These are phyloP conservation scores for Phytophthora crassamura DNA, from an alignment of 352 stramenopile species.

Conservation along the genomic window DNA sequence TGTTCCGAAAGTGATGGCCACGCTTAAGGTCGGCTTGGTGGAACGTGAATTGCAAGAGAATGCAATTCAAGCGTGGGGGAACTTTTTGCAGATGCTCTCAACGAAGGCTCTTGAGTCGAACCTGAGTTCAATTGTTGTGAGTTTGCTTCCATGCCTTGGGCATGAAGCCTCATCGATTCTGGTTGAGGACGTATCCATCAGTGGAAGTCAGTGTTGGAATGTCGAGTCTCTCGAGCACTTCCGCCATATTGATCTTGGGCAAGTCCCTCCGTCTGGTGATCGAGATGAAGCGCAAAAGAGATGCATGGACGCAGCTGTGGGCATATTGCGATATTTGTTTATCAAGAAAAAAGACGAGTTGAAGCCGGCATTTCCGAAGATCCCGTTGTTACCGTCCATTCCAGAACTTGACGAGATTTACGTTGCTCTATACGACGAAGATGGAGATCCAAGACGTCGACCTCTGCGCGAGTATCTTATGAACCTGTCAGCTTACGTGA, in stretches of 20 bases:
- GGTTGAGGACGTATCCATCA: conserved; percentile 31
- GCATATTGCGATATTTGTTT: conserved; percentile 75
- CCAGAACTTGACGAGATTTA: conserved; percentile 76
- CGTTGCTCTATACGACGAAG: conserved; percentile 55
- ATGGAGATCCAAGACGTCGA: conserved; percentile 60
- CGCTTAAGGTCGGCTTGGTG: conserved; percentile 77
- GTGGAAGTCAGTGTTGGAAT: conserved; percentile 47
- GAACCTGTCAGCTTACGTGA: conserved; percentile 67
- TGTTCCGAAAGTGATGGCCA: conserved; percentile 91
- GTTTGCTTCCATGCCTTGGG: conserved; percentile 76
- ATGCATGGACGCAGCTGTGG: conserved; percentile 40
- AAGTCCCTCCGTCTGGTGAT: conserved; percentile 16
- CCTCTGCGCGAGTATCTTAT: conserved; percentile 60
- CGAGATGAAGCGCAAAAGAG: conserved; percentile 20
- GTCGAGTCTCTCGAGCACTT: conserved; percentile 46
- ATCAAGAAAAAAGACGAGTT: conserved; percentile 70
- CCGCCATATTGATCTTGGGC: conserved; percentile 11
- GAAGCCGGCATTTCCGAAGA: conserved; percentile 66
- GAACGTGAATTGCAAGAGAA: conserved; percentile 64
- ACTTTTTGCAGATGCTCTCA: conserved; percentile 83
- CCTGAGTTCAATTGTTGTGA: conserved; percentile 89
- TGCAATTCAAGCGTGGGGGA: conserved; percentile 77
- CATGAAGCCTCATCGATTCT: conserved; percentile 53
- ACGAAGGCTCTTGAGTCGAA: conserved; percentile 84
- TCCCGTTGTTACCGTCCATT: conserved; percentile 73